phyloP scores from a whole-genome alignment of 1,139 yeast genomes.

The Blastobotrys ciferrii region DNA sequence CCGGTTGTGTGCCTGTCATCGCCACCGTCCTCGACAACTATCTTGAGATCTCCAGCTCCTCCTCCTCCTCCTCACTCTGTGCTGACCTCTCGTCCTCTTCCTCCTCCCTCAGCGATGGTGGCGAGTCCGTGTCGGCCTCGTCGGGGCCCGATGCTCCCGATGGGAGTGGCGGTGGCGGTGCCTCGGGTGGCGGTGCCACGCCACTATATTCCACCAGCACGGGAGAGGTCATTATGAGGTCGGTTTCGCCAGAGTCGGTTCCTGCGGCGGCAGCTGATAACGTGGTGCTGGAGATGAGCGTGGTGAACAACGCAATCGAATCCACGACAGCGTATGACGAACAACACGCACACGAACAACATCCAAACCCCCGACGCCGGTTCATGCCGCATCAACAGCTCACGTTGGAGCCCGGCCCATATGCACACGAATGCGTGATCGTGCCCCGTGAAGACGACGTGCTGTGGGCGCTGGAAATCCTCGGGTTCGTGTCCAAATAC shows the following conservation, averaged over 20 bases:
- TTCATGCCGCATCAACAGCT: conserved; percentile 8
- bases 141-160: background rate
- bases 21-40: conserved; percentile 92
- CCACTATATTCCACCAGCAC: conserved; percentile 5
- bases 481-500: conserved; percentile 91
- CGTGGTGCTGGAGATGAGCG: background rate
- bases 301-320: background rate
- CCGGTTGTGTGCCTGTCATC: conserved; percentile 86
- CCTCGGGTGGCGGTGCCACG: background rate
- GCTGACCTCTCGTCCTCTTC: background rate
- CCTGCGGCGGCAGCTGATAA: background rate
- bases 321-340: background rate
- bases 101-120: background rate
- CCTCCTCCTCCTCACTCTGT: background rate
- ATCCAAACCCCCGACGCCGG: conserved; percentile 1
- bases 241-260: conserved; percentile 6
- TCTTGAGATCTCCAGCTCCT: conserved; percentile 31
- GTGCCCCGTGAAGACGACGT: conserved; percentile 91
- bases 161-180: background rate
- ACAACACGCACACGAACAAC: background rate
- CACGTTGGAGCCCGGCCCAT: too few species aligned
- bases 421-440: conserved; percentile 56
- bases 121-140: too few species aligned
- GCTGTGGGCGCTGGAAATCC: conserved; percentile 84
- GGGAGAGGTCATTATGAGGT: conserved; percentile 2